Conservation (phyloP, 2,329 filamentous ascomycete genomes). For the Paracoccidioides brasiliensis region DNA sequence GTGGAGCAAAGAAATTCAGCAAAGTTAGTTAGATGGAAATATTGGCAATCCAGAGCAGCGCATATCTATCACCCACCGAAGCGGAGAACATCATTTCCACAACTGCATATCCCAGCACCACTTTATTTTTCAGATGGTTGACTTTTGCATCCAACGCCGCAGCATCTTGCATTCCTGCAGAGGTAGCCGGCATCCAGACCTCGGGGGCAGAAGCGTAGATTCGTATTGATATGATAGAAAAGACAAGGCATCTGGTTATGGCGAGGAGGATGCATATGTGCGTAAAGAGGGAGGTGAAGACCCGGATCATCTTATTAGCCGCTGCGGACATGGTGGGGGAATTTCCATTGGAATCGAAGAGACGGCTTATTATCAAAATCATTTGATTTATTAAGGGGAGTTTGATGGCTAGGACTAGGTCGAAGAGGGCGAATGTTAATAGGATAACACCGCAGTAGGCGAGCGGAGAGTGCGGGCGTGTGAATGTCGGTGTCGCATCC, state of each 20-base stretch:
- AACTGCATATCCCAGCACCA: slow-evolving; percentile 76
- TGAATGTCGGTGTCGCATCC: slow-evolving; percentile 50
- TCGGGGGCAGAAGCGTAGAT: slow-evolving; percentile 24
- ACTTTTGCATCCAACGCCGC: slow-evolving; percentile 21
- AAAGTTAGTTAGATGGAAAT: neutral
- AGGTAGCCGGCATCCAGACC: slow-evolving; percentile 13
- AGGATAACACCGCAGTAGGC: slow-evolving; percentile 56
- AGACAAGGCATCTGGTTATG: slow-evolving; percentile 23
- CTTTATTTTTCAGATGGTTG: slow-evolving; percentile 65
- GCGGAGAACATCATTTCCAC: slow-evolving; percentile 77
- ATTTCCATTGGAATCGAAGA: slow-evolving; percentile 8
- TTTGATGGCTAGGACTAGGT: slow-evolving; percentile 48
- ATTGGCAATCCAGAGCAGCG: neutral
- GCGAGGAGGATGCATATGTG: slow-evolving; percentile 28
- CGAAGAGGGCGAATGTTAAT: slow-evolving; percentile 49
- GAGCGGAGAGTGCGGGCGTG: slow-evolving; percentile 54
- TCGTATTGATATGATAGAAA: slow-evolving; percentile 25
- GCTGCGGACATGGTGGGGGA: slow-evolving; percentile 1
- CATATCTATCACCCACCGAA: slow-evolving; percentile 45
- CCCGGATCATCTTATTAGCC: slow-evolving; percentile 7
- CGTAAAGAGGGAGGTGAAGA: slow-evolving; percentile 22
- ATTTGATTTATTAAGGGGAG: slow-evolving; percentile 54
- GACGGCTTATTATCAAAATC: slow-evolving; percentile 38
- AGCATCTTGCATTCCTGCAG: slow-evolving; percentile 12
- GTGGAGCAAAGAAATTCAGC: neutral